phyloP scores from a whole-genome alignment of 257 asterid species.

The Rhazya stricta region DNA sequence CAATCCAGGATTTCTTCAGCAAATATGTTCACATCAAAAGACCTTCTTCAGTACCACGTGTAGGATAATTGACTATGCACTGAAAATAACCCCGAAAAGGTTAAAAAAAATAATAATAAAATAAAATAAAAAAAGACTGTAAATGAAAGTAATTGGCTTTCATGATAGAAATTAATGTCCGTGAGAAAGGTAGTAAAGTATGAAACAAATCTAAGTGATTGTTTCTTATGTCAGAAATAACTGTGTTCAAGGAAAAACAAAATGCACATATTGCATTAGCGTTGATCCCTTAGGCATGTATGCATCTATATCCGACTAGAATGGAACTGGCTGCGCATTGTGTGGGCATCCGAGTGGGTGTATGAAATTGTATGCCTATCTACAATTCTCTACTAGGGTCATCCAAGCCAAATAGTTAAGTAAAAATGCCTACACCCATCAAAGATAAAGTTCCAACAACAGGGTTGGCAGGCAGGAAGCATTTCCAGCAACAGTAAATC shows the following conservation, averaged over 20 bases:
- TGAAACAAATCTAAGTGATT: neutral
- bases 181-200: neutral
- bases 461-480: too few species aligned
- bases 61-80: neutral
- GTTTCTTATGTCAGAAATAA: too few species aligned
- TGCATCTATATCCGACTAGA: too few species aligned
- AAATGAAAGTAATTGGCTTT: neutral
- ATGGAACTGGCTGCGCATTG: too few species aligned
- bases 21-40: neutral
- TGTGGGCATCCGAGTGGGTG: neutral
- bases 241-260: too few species aligned
- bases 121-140: too few species aligned
- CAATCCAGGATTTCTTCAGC: neutral
- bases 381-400: too few species aligned
- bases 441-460: too few species aligned
- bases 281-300: neutral
- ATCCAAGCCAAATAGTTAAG: too few species aligned
- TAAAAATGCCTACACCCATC: too few species aligned
- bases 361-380: neutral
- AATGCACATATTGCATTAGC: neutral
- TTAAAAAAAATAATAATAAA: too few species aligned
- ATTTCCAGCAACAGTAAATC: neutral
- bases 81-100: neutral
- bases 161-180: neutral
- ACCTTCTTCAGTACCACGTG: neutral